Evolutionary conservation across 352 stramenopile genomes (phyloP), one percentile per base, ranked within the genome.

Genomic region (Discostella stelligera): DNA sequence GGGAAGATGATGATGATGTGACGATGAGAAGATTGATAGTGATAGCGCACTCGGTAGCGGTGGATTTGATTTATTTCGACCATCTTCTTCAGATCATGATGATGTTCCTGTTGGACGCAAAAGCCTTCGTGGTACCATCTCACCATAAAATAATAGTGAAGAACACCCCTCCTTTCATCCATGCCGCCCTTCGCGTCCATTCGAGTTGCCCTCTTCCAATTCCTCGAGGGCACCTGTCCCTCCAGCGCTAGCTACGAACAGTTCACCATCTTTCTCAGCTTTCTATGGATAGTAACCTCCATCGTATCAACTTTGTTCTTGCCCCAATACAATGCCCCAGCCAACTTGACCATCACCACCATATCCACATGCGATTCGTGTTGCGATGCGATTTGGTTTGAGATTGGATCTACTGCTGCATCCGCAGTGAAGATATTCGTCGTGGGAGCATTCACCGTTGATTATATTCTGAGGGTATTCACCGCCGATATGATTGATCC

Each of bases 381-480:
- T 8, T 92, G 87, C 49, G 87, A 92, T 71, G 73, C 84, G 7
- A 27, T 90, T 1, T 92, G 82, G 80, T 92, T 92, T 75, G 87
- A 75, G 4, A 70, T 92, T 25, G 89, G 86, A 37, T 56, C 84
- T 5, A 93, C 89, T 0, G n/a, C n/a, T n/a, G n/a, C 37, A 10
- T 86, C 74, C 8, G 18, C 89, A 16, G 68, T 91, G 49, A 87
- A 94, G 72, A 77, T 94, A 32, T 52, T 89, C 0, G 89, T 85
- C 0, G 86, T 95, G 20, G 41, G 44, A 6, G 53, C 94, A 11
- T 95, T 95, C 73, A 86, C 79, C 0, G 53, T 92, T 9, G 90
- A 95, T 76, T 94, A 93, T 55, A 13, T 90, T 2, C 53, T 92
- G n/a, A 81, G 90, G 50, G 66, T 94, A 27, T 90, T 77, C 21